Evolutionary conservation across 1,139 yeast species (phyloP).

Genomic region (Barnettozyma hawaiiensis): DNA sequence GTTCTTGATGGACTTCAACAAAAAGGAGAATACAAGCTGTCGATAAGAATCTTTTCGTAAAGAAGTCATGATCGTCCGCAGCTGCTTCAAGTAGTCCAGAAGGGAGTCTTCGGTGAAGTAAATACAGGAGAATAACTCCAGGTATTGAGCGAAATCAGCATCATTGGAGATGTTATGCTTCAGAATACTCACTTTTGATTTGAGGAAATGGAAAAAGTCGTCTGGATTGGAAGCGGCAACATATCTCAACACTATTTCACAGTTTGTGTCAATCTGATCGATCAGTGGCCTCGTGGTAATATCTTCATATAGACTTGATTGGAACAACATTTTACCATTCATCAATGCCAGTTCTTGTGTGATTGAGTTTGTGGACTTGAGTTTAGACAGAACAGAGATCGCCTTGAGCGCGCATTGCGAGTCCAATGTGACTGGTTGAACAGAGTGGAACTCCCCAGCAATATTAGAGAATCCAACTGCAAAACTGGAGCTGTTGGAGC

Average conservation of each 20-base stretch:
- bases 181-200: conserved; percentile 32
- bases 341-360: conserved; percentile 25
- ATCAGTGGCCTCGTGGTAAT: conserved; percentile 22
- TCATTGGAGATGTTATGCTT: conserved; percentile 35
- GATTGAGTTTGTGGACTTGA: conserved; percentile 25
- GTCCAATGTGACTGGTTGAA: conserved; percentile 27
- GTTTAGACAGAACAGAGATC: conserved; percentile 22
- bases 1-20: conserved; percentile 43
- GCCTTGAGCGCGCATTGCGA: conserved; percentile 24
- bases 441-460: conserved; percentile 26
- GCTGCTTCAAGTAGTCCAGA: conserved; percentile 35
- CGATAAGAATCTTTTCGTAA: conserved; percentile 51
- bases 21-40: conserved; percentile 45
- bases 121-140: conserved; percentile 47
- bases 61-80: conserved; percentile 36
- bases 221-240: conserved; percentile 52
- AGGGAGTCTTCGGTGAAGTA: conserved; percentile 41
- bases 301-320: conserved; percentile 17
- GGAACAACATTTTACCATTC: conserved; percentile 19
- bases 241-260: conserved; percentile 43
- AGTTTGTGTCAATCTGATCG: conserved; percentile 41
- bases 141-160: conserved; percentile 40
- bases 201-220: conserved; percentile 41
- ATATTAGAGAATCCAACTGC: conserved; percentile 24
- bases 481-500: conserved; percentile 16